A percentile compares a stretch with the other conserved stretches of the same genome.
phyloP scores from a whole-genome alignment of 345 rosid genomes.

The Euphorbia peplus region DNA sequence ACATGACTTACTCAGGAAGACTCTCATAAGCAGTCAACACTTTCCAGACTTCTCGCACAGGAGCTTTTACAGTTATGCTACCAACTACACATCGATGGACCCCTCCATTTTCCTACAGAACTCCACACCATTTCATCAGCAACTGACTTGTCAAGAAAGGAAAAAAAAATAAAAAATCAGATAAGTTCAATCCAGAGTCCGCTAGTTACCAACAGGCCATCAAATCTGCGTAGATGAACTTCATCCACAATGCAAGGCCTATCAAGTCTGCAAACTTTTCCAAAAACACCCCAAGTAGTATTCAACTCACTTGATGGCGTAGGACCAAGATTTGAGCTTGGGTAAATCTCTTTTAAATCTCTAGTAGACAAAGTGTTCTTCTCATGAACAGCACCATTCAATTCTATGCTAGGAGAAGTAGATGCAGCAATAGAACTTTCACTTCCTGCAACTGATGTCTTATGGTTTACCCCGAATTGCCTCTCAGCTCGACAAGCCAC shows the following conservation, averaged over 20 bases:
- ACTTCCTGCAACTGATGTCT: slow-evolving; percentile 30
- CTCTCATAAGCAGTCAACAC: slow-evolving; percentile 86
- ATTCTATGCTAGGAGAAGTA: slow-evolving; percentile 34
- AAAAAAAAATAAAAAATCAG: slow-evolving; percentile 23
- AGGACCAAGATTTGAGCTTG: slow-evolving; percentile 39
- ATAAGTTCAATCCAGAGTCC: slow-evolving; percentile 24
- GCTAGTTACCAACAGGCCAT: slow-evolving; percentile 76
- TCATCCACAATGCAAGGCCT: slow-evolving; percentile 83
- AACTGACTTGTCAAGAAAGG: slow-evolving; percentile 23
- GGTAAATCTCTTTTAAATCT: slow-evolving; percentile 33
- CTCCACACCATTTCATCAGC: slow-evolving; percentile 38
- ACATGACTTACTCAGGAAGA: slow-evolving; percentile 78
- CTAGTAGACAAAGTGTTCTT: slow-evolving; percentile 24
- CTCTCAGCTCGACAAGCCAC: slow-evolving; percentile 79
- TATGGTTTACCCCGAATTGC: slow-evolving; percentile 39
- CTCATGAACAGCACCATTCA: slow-evolving; percentile 29
- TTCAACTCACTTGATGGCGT: slow-evolving; percentile 44
- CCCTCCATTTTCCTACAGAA: slow-evolving; percentile 89
- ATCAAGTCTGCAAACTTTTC: slow-evolving; percentile 75
- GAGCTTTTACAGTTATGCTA: slow-evolving; percentile 96
- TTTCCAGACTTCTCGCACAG: slow-evolving; percentile 92
- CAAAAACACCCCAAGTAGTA: slow-evolving; percentile 72
- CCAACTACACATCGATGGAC: slow-evolving; percentile 92
- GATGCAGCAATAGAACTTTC: slow-evolving; percentile 25
- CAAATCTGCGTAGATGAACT: slow-evolving; percentile 96